Evolutionary conservation across 169 alveolate genomes (phyloP).

Genomic region (Eimeria brunetti): DNA sequence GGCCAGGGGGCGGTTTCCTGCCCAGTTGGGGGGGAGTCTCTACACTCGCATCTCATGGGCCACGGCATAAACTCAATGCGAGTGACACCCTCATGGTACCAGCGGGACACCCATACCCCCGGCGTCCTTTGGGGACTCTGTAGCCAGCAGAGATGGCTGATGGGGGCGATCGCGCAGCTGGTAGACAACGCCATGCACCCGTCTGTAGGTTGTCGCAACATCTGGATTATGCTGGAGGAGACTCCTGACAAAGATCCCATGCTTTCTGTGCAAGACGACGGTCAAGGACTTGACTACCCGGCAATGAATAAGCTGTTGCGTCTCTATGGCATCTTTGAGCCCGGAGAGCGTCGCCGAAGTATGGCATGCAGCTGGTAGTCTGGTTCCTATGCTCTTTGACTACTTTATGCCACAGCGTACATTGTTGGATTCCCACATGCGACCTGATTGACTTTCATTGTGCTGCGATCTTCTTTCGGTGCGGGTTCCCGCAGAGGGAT

Average conservation of each 20-base stretch:
- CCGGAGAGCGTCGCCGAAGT: conserved; percentile 80
- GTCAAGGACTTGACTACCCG: conserved; percentile 80
- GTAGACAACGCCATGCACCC: conserved; percentile 80
- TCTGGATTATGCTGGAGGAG: conserved; percentile 68
- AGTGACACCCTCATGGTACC: conserved; percentile 75
- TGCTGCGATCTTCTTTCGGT: not conserved
- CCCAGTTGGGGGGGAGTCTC: conserved; percentile 71
- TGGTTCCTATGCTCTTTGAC: not conserved
- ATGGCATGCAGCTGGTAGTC: not conserved
- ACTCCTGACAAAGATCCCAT: conserved; percentile 80
- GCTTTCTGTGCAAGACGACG: conserved; percentile 79
- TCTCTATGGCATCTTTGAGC: conserved; percentile 80
- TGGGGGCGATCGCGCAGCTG: conserved; percentile 79
- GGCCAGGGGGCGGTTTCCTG: conserved; percentile 45
- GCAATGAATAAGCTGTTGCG: conserved; percentile 79
- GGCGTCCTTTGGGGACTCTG: conserved; percentile 81
- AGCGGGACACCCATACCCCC: conserved; percentile 80
- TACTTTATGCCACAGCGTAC: not conserved
- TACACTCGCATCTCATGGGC: conserved; percentile 66
- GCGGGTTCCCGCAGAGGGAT: conserved; percentile 58
- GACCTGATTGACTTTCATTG: not conserved
- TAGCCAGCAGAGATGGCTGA: conserved; percentile 79
- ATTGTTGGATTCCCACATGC: not conserved
- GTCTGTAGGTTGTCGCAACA: conserved; percentile 77
- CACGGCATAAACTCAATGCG: conserved; percentile 76